Evolutionary conservation across 225 moss, liverwort and hornwort species (phyloP).

Genomic region (Asterella californica): DNA sequence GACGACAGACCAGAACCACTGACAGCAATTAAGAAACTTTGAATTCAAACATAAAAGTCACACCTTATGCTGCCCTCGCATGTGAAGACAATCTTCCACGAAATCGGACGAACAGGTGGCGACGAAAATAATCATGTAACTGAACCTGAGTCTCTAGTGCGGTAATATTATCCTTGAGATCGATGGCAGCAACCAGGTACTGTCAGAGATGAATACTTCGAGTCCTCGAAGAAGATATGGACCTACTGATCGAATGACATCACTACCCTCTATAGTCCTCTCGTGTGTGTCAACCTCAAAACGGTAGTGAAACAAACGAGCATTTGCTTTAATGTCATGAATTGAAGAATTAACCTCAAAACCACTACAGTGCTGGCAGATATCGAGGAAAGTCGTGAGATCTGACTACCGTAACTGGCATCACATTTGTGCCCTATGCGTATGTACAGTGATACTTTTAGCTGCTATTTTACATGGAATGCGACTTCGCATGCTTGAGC

Average conservation of each 20-base stretch:
- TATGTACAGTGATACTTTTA: constrained; percentile 12
- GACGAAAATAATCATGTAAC: not conserved
- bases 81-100: not conserved
- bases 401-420: constrained; percentile 8
- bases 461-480: constrained; percentile 13
- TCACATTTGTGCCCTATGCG: constrained; percentile 5
- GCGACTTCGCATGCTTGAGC: constrained; percentile 2
- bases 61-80: not conserved
- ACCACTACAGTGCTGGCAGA: constrained; percentile 6
- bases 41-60: not conserved
- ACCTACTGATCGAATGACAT: constrained; percentile 6
- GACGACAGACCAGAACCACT: not conserved
- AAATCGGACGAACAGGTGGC: not conserved
- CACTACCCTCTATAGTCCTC: not conserved
- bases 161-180: not conserved
- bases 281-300: constrained; percentile 1
- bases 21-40: not conserved
- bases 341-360: constrained; percentile 1
- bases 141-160: not conserved
- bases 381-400: not conserved
- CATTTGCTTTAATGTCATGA: constrained; percentile 3
- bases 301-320: not conserved
- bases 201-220: not conserved
- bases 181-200: constrained; percentile 1
- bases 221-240: not conserved